Conservation (phyloP, 2,329 filamentous ascomycete genomes). For the Paraconiothyrium brasiliense region DNA sequence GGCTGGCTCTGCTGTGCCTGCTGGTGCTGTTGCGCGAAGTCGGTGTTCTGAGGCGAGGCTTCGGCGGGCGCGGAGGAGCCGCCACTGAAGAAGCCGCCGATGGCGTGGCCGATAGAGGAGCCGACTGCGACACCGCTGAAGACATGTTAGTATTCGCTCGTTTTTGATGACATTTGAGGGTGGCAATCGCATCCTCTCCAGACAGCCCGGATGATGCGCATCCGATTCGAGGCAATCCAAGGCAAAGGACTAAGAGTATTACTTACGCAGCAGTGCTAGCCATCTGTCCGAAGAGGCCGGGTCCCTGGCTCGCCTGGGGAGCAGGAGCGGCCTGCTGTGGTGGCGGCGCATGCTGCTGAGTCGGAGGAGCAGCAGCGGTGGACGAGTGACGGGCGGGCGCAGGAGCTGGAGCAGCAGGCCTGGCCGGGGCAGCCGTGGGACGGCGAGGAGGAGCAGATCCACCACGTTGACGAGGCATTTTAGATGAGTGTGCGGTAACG, state of each 20-base stretch:
- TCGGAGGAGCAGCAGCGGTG: slow-evolving; percentile 65
- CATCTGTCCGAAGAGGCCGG: slow-evolving; percentile 95
- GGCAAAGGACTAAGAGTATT: too few relatives aligned
- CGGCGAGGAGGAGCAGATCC: slow-evolving; percentile 55
- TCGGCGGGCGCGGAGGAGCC: slow-evolving; percentile 67
- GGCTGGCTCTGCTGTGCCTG: slow-evolving; percentile 51
- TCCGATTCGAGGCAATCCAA: neutral
- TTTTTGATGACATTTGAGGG: slow-evolving; percentile 12
- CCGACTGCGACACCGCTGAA: slow-evolving; percentile 93
- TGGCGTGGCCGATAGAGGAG: slow-evolving; percentile 92
- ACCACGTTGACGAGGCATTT: slow-evolving; percentile 62
- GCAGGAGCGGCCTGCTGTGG: slow-evolving; percentile 54
- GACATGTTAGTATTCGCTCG: slow-evolving; percentile 17
- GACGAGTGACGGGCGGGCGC: slow-evolving; percentile 69
- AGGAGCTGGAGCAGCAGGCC: slow-evolving; percentile 63
- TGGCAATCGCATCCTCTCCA: slow-evolving; percentile 2
- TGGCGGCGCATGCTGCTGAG: slow-evolving; percentile 59
- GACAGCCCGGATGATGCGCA: neutral
- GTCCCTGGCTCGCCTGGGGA: slow-evolving; percentile 67
- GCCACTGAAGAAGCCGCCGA: slow-evolving; percentile 87
- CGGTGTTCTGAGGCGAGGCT: slow-evolving; percentile 47
- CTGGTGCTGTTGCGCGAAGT: slow-evolving; percentile 44
- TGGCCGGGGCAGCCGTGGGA: slow-evolving; percentile 53
- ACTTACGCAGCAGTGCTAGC: slow-evolving; percentile 96
- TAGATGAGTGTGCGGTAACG: slow-evolving; percentile 27